phyloP scores from a whole-genome alignment of 768 basidiomycete genomes.

The Mycena rosella region DNA sequence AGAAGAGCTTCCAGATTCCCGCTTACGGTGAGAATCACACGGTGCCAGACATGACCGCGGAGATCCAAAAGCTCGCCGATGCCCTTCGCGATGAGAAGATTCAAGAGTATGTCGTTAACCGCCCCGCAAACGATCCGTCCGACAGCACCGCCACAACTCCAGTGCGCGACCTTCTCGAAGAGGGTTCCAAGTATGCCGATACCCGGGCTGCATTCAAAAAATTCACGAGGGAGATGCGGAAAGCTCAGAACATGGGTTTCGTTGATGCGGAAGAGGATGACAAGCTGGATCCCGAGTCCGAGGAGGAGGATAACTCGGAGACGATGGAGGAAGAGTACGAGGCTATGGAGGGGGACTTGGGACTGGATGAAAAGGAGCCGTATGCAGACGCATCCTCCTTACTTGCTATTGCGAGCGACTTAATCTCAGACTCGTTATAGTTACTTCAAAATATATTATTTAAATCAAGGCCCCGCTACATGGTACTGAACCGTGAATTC shows the following conservation, averaged over 20 bases:
- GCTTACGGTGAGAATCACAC: too few relatives aligned
- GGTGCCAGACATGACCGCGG: too few relatives aligned
- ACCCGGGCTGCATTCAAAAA: too few relatives aligned
- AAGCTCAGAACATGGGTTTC: not conserved
- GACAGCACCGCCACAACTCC: too few relatives aligned
- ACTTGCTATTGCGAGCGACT: not conserved
- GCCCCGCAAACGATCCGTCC: too few relatives aligned
- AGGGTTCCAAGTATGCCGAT: too few relatives aligned
- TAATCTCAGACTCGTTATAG: not conserved
- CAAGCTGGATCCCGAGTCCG: not conserved
- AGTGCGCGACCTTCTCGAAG: too few relatives aligned
- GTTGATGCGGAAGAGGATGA: not conserved
- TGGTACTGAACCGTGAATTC: not conserved
- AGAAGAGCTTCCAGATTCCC: too few relatives aligned
- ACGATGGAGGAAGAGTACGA: constrained; percentile 21
- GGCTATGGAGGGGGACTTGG: constrained; percentile 17
- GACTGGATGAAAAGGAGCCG: constrained; percentile 24
- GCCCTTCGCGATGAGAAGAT: too few relatives aligned
- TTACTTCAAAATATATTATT: not conserved
- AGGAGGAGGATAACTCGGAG: not conserved
- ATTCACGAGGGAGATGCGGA: not conserved
- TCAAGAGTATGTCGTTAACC: too few relatives aligned
- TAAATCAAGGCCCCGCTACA: not conserved
- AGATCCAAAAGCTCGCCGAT: too few relatives aligned
- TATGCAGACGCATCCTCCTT: not conserved